Evolutionary conservation across 2,329 filamentous ascomycete species (phyloP), one percentile per base, ranked within the genome.

Genomic region (Aspergillus brasiliensis): DNA sequence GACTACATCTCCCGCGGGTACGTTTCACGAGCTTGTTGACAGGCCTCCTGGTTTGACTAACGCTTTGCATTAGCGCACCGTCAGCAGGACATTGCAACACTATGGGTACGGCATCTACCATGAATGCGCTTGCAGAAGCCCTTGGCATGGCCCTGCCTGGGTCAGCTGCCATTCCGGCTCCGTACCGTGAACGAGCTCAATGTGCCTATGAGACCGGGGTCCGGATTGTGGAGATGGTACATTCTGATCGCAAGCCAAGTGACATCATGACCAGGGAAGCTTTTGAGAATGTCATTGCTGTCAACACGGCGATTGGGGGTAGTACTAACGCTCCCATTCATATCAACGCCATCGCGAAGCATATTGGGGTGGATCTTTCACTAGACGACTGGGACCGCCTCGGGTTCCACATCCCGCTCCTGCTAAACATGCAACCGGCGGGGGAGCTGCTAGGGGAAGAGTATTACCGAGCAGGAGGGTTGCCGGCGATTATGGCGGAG

Each of bases 271-370:
- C 83, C 0, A 75, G 82, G 3, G 70, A 80, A 58, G 82, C 83
- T 0, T 85, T 86, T 58, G 83, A 85, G 70, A 86, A 85, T 60
- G 82, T 81, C 6, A 83, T 86, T 27, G 80, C 81, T 5, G 78
- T 77, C 44, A 84, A 84, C 61, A 82, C 81, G 1, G 83, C 83
- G 19, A 83, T 85, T 56, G 83, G 83, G 25, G 83, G 83, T 13
- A 83, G 81, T 62, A 84, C 83, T 3, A 86, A 86, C 62, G 83
- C 83, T 0, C 82, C 83, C 0, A 84, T 86, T 51, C 83, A 85
- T 66, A 71, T 85, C 51, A 82, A 80, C 40, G 83, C 83, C 8
- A 78, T 85, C 21, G 83, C 83, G 2, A 82, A 81, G 60, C 83
- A 85, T 56, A 78, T 83, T 10, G 82, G 82, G 1, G 79, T 86